Conservation (phyloP, 1,139 yeast genomes). For the Hanseniaspora gamundiae region DNA sequence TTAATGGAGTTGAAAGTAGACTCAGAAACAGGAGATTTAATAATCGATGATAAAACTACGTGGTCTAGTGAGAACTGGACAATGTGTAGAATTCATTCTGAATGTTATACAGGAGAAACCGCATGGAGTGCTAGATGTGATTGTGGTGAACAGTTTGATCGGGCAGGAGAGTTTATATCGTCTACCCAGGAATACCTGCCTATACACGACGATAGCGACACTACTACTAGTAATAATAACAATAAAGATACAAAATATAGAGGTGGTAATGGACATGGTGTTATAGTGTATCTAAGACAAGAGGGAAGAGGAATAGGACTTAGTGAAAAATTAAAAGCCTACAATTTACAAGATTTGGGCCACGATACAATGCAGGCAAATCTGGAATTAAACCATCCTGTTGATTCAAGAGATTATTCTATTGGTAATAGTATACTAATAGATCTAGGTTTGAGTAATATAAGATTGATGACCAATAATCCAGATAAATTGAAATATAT, state of each 20-base stretch:
- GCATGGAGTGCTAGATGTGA: conserved; percentile 99
- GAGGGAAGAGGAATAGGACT: conserved; percentile 98
- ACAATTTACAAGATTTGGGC: conserved; percentile 92
- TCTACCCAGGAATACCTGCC: conserved; percentile 16
- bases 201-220: too few species aligned
- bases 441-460: conserved; percentile 65
- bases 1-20: conserved; percentile 36
- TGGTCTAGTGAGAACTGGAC: conserved; percentile 26
- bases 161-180: conserved; percentile 82
- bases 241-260: conserved; percentile 14
- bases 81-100: conserved; percentile 82
- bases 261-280: conserved; percentile 76
- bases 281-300: conserved; percentile 89
- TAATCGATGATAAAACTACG: conserved; percentile 28
- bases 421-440: conserved; percentile 85
- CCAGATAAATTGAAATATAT: conserved; percentile 95
- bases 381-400: conserved; percentile 84
- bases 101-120: conserved; percentile 97
- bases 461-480: conserved; percentile 79
- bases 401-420: conserved; percentile 87
- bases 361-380: conserved; percentile 98
- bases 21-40: conserved; percentile 35
- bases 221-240: too few species aligned
- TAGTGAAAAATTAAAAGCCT: conserved; percentile 93
- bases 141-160: conserved; percentile 98